phyloP scores from a whole-genome alignment of 2,329 filamentous ascomycete genomes.

The Mycosphaerella sp. region DNA sequence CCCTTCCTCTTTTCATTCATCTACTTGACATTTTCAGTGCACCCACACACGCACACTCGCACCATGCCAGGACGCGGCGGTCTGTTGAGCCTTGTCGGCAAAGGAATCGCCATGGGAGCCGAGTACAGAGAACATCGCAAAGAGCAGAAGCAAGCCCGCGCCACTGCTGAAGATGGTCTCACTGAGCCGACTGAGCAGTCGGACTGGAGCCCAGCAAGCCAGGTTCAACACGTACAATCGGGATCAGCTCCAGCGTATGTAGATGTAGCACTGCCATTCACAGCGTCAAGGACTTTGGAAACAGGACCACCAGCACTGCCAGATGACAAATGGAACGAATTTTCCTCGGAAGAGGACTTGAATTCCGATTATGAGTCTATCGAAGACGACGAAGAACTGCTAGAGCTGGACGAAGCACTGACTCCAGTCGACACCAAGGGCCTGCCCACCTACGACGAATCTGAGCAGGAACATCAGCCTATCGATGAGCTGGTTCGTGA shows the following conservation, averaged over 20 bases:
- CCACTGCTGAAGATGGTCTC: slow-evolving; percentile 14
- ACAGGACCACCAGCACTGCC: not conserved
- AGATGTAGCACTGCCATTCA: slow-evolving; percentile 2
- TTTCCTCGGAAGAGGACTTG: slow-evolving; percentile 3
- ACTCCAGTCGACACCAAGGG: slow-evolving; percentile 13
- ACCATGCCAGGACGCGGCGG: not conserved
- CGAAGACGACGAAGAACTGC: slow-evolving; percentile 30
- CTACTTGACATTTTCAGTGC: no score
- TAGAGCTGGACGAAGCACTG: slow-evolving; percentile 31
- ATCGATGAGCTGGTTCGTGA: slow-evolving; percentile 25
- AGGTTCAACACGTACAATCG: not conserved
- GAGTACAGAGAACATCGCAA: slow-evolving; percentile 30
- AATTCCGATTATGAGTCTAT: slow-evolving; percentile 19
- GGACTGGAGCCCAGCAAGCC: not conserved
- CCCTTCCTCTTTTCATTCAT: no score
- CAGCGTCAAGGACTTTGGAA: slow-evolving; percentile 4
- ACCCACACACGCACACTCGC: not conserved
- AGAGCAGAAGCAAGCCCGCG: slow-evolving; percentile 19
- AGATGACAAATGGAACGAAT: slow-evolving; percentile 3
- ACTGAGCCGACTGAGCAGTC: not conserved
- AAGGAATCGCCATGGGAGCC: slow-evolving; percentile 26
- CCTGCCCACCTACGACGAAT: slow-evolving; percentile 29
- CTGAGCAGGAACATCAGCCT: slow-evolving; percentile 16
- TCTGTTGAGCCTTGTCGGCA: slow-evolving; percentile 15
- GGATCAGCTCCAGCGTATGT: slow-evolving; percentile 13